Base-by-base conservation (phyloP, 2,329 filamentous ascomycete species). In the Trichoderma sp. region DNA sequence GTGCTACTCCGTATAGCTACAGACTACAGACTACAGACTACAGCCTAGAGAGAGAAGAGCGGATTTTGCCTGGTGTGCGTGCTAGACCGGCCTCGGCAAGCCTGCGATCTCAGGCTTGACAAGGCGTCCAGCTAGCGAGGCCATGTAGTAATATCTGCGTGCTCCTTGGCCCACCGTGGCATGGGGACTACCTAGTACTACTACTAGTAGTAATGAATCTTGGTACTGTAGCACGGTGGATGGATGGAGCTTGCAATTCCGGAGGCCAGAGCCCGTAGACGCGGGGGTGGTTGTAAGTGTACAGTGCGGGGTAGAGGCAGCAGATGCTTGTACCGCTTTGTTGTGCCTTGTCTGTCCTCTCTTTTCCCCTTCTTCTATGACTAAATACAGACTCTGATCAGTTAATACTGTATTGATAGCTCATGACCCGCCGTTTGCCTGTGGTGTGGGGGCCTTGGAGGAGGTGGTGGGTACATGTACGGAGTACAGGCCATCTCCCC, bases 61-160 rank as follows among this genome's bases (percentile, higher is more conserved):
- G 15, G 15, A 19, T 53, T 32, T n/a, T 54, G 52, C 52, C 27
- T 61, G 58, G 58, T 61, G 58, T 45, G 34, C 48, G 42, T 64
- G 52, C 61, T 64, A 64, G n/a, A 22, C 61, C 61, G 27, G 61
- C 61, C 61, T 64, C 52, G 61, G 61, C 61, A 64, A 64, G 61
- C 52, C 3, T 45, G 48, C 54, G 61, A 56, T 56, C 61, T 57
- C 35, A 25, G 39, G 60, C 57, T 42, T 64, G 17, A 35, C 48
- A 27, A 52, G 50, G 25, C 48, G 35, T 56, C 50, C 35, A 45
- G 61, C 35, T 22, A 19, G 27, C 13, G 29, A 56, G 27, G 12
- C 27, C 17, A n/a, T n/a, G 50, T n/a, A 53, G 50, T 53, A n/a
- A 29, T 45, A 42, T 58, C 37, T 60, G 29, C 42, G 53, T 57